Evolutionary conservation across 2,329 filamentous ascomycete species (phyloP), one percentile per base, ranked within the genome.

Genomic region (Cryphonectria nitschkei): DNA sequence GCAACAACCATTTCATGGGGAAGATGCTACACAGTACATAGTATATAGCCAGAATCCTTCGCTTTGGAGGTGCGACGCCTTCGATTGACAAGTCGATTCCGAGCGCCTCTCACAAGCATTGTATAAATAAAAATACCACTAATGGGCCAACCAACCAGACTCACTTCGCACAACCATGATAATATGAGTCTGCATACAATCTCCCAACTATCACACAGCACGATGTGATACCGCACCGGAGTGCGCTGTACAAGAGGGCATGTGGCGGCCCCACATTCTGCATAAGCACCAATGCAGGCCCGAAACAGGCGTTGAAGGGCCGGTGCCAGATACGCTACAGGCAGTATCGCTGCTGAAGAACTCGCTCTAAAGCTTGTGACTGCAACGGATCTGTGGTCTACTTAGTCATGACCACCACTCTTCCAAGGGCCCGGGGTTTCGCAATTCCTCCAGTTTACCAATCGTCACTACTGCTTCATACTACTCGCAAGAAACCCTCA

Each of bases 251-350:
- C 52, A 11, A 19, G 54, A 29, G 13, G 54, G 26, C 26, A 58
- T 19, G 26, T 26, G 54, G 29, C 37, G 37, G 37, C 37, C 29
- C 54, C 54, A 58, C 54, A 58, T 58, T 29, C 54, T 32, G 54
- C 54, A 58, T 58, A 58, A 64, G 64, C 70, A 72, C 70, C 68
- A 69, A 72, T 67, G 70, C 67, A 72, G 62, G 67, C 61, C 54
- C 70, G 70, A 72, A 72, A 72, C 70, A 69, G 69, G 65, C 63
- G 58, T 41, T 69, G 65, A 46, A 34, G 41, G 43, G 46, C 63
- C 52, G 14, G 61, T 26, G 62, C 54, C 68, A 60, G 67, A 61
- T 9, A 66, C 63, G 34, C 34, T 65, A 39, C 70, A 69, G 29
- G 66, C 66, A 66, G 62, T 56, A 65, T 61, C 43, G 61, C 67